A percentile compares a stretch with the other conserved stretches of the same genome.
Evolutionary conservation across 495 filamentous ascomycete genomes (phyloP).

Genomic region (Penicillium taxi): DNA sequence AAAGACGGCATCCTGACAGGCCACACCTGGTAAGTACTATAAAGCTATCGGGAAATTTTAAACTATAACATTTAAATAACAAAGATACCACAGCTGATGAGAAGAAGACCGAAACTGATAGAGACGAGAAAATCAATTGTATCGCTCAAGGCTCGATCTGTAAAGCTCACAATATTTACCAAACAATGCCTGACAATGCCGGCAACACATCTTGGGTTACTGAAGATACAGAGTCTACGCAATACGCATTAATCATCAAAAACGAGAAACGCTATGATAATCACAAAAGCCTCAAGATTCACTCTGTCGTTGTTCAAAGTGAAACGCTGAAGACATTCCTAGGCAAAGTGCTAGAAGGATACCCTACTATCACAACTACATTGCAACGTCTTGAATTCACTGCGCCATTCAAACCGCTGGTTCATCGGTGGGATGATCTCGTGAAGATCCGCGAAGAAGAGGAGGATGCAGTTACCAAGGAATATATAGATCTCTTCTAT

Average conservation of each 20-base stretch:
- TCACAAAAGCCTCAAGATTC: constrained; percentile 51
- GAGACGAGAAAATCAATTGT: too few relatives aligned
- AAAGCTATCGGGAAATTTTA: too few relatives aligned
- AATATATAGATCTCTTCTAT: constrained; percentile 49
- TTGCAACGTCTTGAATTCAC: constrained; percentile 53
- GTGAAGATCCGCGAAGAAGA: constrained; percentile 39
- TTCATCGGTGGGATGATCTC: constrained; percentile 59
- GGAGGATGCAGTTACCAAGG: constrained; percentile 38
- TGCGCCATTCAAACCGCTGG: constrained; percentile 53
- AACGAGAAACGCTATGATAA: constrained; percentile 50
- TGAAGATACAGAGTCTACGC: constrained; percentile 44
- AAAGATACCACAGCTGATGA: too few relatives aligned
- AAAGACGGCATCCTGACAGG: too few relatives aligned
- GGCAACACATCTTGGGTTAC: constrained; percentile 28
- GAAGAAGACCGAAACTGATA: too few relatives aligned
- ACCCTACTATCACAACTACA: constrained; percentile 55
- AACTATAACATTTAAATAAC: too few relatives aligned
- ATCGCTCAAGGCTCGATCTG: constrained; percentile 20
- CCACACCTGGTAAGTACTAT: too few relatives aligned
- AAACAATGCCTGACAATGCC: constrained; percentile 19
- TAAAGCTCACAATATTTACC: constrained; percentile 25
- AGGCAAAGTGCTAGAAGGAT: constrained; percentile 48
- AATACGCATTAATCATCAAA: constrained; percentile 47
- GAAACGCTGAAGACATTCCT: constrained; percentile 53
- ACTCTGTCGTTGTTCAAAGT: constrained; percentile 59